Base-by-base conservation (phyloP, 163 green algal species). In the Prototheca wickerhamii region DNA sequence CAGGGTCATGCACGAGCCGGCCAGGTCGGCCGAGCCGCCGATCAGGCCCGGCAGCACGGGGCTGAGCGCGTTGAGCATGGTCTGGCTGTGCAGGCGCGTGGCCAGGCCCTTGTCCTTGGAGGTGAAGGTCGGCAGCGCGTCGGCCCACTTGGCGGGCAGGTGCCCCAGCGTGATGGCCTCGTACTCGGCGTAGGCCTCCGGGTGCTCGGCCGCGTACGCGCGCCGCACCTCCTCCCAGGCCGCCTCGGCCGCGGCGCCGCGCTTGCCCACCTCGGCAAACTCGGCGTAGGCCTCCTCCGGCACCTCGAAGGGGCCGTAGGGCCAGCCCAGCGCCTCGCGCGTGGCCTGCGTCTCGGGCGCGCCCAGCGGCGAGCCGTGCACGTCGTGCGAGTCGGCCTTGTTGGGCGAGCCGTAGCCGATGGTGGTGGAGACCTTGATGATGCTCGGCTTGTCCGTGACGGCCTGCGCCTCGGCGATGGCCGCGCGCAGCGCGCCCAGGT, bases 401-500 rank as follows among this genome's bases (percentile, higher is more conserved):
- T 98, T 98, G 71, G 94, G 94, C 2, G 92, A 98, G 63, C 94
- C 94, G 72, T 96, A 99, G 64, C 94, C 94, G 71, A 99, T 99
- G 67, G 95, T 86, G 62, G 93, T 99, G 68, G 87, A 91, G 57
- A 94, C 89, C 83, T 96, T 97, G 85, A 99, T 96, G 40, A 99
- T 70, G 40, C 86, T 93, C 50, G 94, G 94, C 85, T 96, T 95
- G 86, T 97, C 91, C 29, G 86, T 96, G 30, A 95, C 91, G 10
- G 64, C 61, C 89, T 98, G 96, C 72, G 94, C 94, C 35, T 86
- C 81, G 18, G 86, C 80, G 65, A 99, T 92, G 65, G 94, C 92
- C 28, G 80, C 71, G 65, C 86, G 83, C 43, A 99, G 78, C 65
- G 65, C 83, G 29, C 93, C 82, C 37, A 95, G 75, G 83, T 98